Evolutionary conservation across 148 eudicot species (phyloP), one percentile per base, ranked within the genome.

Genomic region (Nepenthes gracilis): DNA sequence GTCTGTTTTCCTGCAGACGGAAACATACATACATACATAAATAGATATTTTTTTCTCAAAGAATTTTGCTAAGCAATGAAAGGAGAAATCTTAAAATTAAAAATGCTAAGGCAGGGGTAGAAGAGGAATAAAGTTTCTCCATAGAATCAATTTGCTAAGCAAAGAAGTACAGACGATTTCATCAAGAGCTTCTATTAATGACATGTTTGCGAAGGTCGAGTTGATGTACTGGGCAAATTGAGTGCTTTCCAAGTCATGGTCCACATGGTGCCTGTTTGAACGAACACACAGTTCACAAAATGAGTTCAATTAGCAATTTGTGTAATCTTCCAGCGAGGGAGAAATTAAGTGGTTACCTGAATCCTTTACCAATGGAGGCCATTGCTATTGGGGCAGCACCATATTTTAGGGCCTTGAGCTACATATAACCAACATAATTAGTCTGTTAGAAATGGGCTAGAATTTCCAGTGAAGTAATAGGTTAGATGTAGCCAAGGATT

Each of bases 401-500:
- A 65, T 84, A 84, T 70, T 66, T 71, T 36, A 81, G 36, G 58
- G 89, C 85, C 71, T 84, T 84, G 47, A 84, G 72, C 85, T 83
- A 56, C 14, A 68, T 7, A 47, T 57, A 53, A 34, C 61, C 49
- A 64, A 64, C 13, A 9, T 1, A 58, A 64, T 7, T 47, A 36
- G 7, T 43, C 38, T 23, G 23, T 23, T 13, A 51, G 6, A 32
- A 13, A 32, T 6, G 5, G 55, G 32, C 55, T 13, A 14, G n/a
- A 32, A n/a, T 11, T 52, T 10, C 15, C 11, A 6, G 15, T 15
- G 49, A 64, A 51, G 23, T 43, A 36, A 55, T 54, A 40, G 45
- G 45, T 58, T 33, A 12, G 32, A 6, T 6, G 11, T 4, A 37
- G 36, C 12, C 14, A 57, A 54, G 2, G 8, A n/a, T 10, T 43